Conservation (phyloP, 805 yeast species). For the Saccharomyces eubayanus region DNA sequence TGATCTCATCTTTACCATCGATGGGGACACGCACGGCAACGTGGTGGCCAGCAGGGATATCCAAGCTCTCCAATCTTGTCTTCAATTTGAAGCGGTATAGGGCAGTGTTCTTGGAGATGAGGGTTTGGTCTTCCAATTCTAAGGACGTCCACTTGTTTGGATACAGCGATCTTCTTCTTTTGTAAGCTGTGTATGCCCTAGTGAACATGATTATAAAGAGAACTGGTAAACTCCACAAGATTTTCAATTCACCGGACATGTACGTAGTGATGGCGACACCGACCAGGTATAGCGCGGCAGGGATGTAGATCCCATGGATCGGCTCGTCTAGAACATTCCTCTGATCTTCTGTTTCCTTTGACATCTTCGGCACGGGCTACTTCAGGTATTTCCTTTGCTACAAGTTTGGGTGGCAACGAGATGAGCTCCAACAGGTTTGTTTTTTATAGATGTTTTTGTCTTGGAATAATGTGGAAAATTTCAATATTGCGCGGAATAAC, state of each 20-base stretch:
- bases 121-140: constrained; percentile 66
- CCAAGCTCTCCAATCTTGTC: constrained; percentile 51
- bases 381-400: background rate
- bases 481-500: background rate
- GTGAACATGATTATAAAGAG: constrained; percentile 34
- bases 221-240: constrained; percentile 29
- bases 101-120: constrained; percentile 62
- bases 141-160: constrained; percentile 51
- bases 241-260: constrained; percentile 27
- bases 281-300: constrained; percentile 47
- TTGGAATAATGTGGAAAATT: background rate
- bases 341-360: constrained; percentile 32
- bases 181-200: constrained; percentile 33
- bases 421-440: background rate
- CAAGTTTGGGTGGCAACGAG: background rate
- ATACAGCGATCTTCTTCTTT: constrained; percentile 39
- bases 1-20: constrained; percentile 32
- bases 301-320: constrained; percentile 68
- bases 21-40: constrained; percentile 46
- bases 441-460: background rate
- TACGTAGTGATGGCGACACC: constrained; percentile 52
- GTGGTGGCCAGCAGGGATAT: constrained; percentile 70
- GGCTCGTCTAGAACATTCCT: constrained; percentile 55
- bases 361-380: constrained; percentile 3
- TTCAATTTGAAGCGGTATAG: constrained; percentile 62